Evolutionary conservation across 2,329 filamentous ascomycete species (phyloP).

Genomic region (Verticillium longisporum): DNA sequence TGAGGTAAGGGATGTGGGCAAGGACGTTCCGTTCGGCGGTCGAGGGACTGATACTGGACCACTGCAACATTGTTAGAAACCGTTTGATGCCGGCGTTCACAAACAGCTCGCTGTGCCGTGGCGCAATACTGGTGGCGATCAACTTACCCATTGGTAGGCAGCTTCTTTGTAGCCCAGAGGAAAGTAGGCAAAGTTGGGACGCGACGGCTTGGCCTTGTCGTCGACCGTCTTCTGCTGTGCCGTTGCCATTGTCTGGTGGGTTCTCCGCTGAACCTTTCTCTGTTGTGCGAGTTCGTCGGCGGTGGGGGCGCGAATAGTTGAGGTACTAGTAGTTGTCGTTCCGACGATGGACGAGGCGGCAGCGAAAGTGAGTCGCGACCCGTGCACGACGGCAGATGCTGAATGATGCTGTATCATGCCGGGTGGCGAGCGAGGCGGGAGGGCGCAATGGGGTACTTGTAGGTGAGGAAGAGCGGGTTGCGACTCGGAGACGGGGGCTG

Average conservation of each 20-base stretch:
- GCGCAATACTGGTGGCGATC: neutral
- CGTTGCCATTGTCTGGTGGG: constrained; percentile 10
- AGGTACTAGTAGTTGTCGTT: neutral
- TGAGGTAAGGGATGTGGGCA: constrained; percentile 75
- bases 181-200: constrained; percentile 48
- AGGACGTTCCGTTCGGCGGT: constrained; percentile 85
- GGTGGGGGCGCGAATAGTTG: constrained; percentile 4
- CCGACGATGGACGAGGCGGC: constrained; percentile 16
- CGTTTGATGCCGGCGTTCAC: constrained; percentile 10
- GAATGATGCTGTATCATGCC: constrained; percentile 40
- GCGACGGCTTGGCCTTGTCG: constrained; percentile 6
- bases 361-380: constrained; percentile 31
- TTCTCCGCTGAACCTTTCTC: constrained; percentile 6
- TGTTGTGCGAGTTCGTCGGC: constrained; percentile 5
- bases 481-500: neutral
- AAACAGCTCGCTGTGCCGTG: too few relatives aligned
- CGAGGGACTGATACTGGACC: constrained; percentile 75
- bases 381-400: constrained; percentile 29
- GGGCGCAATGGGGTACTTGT: neutral
- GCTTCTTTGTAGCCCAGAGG: constrained; percentile 89
- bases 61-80: constrained; percentile 44
- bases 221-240: constrained; percentile 2
- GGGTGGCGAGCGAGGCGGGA: constrained; percentile 7
- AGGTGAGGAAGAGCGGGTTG: neutral
- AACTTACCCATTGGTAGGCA: constrained; percentile 78